phyloP scores from a whole-genome alignment of 2,329 filamentous ascomycete species.

The Venturia aucupariae region DNA sequence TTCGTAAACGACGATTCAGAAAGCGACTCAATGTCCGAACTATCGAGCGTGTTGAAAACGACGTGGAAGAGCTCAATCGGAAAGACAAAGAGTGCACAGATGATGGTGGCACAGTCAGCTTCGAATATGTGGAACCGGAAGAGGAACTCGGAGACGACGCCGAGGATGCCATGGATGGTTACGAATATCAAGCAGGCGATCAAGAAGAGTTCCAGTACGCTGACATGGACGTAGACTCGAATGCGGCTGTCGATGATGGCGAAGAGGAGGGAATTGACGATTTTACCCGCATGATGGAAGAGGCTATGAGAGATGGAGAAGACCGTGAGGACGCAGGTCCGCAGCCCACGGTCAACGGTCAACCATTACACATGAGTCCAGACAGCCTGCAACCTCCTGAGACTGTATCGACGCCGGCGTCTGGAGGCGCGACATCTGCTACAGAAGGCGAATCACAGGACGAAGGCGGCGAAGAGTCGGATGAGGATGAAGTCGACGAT shows the following conservation, averaged over 20 bases:
- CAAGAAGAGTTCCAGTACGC: constrained; percentile 22
- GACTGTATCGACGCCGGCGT: constrained; percentile 22
- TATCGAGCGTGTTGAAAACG: constrained; percentile 74
- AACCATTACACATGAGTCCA: constrained; percentile 14
- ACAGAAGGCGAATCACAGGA: constrained; percentile 30
- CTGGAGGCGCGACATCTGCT: constrained; percentile 19
- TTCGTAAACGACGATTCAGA: constrained; percentile 70
- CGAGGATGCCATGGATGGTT: constrained; percentile 29
- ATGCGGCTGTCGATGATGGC: constrained; percentile 32
- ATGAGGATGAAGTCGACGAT: constrained; percentile 26
- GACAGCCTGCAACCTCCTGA: constrained; percentile 22
- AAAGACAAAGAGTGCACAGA: constrained; percentile 50
- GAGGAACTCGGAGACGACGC: constrained; percentile 25
- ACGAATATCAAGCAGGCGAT: constrained; percentile 36
- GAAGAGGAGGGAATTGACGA: constrained; percentile 29
- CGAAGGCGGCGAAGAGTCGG: constrained; percentile 39
- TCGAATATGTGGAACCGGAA: constrained; percentile 26
- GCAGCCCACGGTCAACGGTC: neutral
- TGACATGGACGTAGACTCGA: constrained; percentile 26
- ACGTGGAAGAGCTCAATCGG: constrained; percentile 63
- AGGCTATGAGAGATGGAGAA: neutral
- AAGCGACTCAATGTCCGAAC: constrained; percentile 75
- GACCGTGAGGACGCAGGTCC: neutral
- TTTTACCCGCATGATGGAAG: constrained; percentile 21
- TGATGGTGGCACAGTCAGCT: constrained; percentile 22